Evolutionary conservation across 352 stramenopile genomes (phyloP).

Genomic region (Globisporangium yorkense): DNA sequence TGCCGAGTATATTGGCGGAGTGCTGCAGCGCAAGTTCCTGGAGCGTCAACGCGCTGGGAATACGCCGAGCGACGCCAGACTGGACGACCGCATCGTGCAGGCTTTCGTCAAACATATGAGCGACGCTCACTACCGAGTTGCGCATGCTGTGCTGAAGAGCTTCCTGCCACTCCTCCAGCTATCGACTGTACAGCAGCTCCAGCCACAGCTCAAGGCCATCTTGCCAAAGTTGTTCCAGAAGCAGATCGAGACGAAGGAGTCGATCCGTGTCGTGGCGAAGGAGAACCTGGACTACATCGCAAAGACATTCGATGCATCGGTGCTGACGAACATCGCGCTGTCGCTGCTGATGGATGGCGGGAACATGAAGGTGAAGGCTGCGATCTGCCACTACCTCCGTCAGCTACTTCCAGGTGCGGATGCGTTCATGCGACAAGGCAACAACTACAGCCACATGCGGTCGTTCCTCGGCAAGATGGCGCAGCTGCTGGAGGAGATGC

Average conservation of each 20-base stretch:
- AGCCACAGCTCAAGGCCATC: constrained; percentile 47
- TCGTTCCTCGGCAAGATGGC: constrained; percentile 64
- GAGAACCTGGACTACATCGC: constrained; percentile 61
- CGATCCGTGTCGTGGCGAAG: constrained; percentile 34
- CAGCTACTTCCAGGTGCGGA: constrained; percentile 41
- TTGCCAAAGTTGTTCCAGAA: constrained; percentile 71
- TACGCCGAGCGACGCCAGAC: constrained; percentile 21
- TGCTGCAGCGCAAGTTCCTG: constrained; percentile 15
- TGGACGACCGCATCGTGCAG: constrained; percentile 51
- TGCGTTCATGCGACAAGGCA: constrained; percentile 54
- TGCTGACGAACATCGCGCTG: constrained; percentile 41
- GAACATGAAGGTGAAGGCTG: constrained; percentile 75
- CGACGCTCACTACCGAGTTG: constrained; percentile 71
- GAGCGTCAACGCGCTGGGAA: constrained; percentile 1
- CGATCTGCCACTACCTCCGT: constrained; percentile 62
- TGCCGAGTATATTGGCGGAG: constrained; percentile 36
- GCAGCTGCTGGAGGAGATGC: constrained; percentile 60
- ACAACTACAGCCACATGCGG: constrained; percentile 36
- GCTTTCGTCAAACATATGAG: constrained; percentile 59
- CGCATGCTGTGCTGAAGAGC: constrained; percentile 55
- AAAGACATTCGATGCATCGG: constrained; percentile 36
- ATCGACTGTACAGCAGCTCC: constrained; percentile 28
- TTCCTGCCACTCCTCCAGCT: constrained; percentile 51
- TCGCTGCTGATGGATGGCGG: constrained; percentile 61
- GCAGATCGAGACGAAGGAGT: constrained; percentile 72